Base-by-base conservation (phyloP, 2,329 filamentous ascomycete species). In the Ceratocystis cubensis region DNA sequence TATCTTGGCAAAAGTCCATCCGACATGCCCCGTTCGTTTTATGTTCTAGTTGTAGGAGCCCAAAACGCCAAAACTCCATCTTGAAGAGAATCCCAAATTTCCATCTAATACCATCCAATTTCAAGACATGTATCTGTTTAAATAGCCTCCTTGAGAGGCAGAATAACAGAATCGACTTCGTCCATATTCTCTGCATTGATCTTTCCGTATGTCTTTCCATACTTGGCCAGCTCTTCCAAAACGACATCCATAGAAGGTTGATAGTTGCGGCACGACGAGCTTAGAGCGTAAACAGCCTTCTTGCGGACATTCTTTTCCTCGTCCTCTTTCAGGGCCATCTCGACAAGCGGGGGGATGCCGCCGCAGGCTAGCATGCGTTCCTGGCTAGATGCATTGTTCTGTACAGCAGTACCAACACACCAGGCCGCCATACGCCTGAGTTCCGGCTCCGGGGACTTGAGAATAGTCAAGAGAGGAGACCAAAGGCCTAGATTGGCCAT, bases 331-430 rank as follows among this genome's bases (percentile, higher is more conserved):
- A 84, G 81, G 20, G 82, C 82, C 69, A 96, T 74, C 63, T 80
- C 79, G 7, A 91, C 85, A 25, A 99, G 81, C 41, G 77, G 81
- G 46, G 87, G 83, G 37, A 96, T 79, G 2, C 87, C 90, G 41
- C 88, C 88, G 69, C 81, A 76, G 45, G 80, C 80, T 30, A 83
- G 70, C 65, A 85, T 75, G 64, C 84, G 84, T 77, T 94, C 89
- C 78, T 99, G 94, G 63, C 84, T 86, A 74, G 87, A 88, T 71
- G 83, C 82, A 76, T 99, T 97, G 78, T 99, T 99, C 81, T 97
- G 92, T 68, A 99, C 94, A 8, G 94, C 93, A 5, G 92, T 96
- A 63, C 90, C 91, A 67, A 94, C 79, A 78, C 91, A 96, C 89
- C 91, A 96, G n/a, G 91, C 91, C 2, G 93, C 92, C 83, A 91